Conservation (phyloP, 2,329 filamentous ascomycete genomes). For the Penicillium nordicum region DNA sequence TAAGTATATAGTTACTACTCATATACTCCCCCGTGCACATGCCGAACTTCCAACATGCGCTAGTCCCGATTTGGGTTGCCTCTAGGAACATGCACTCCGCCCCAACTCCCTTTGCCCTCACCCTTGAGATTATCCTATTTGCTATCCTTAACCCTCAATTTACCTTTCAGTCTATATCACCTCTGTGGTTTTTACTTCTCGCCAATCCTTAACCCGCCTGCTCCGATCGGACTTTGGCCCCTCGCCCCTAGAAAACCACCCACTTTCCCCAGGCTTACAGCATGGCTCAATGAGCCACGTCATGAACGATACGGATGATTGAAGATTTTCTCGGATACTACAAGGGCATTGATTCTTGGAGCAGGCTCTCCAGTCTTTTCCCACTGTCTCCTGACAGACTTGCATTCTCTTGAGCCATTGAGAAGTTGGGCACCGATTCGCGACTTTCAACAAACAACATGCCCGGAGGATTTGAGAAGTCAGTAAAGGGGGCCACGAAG, state of each 20-base stretch:
- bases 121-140: slow-evolving; percentile 12
- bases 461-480: slow-evolving; percentile 83
- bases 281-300: slow-evolving; percentile 32
- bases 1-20: not conserved
- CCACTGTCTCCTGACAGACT: not conserved
- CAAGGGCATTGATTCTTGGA: slow-evolving; percentile 16
- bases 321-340: slow-evolving; percentile 20
- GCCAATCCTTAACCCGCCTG: slow-evolving; percentile 3
- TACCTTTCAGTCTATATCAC: not conserved
- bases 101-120: slow-evolving; percentile 13
- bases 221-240: slow-evolving; percentile 8
- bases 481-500: slow-evolving; percentile 97
- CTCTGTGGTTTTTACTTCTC: not conserved
- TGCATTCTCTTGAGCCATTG: not conserved
- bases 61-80: slow-evolving; percentile 20
- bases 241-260: slow-evolving; percentile 4
- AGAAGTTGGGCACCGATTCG: slow-evolving; percentile 4
- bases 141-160: slow-evolving; percentile 16
- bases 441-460: slow-evolving; percentile 18
- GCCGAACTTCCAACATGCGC: slow-evolving; percentile 11
- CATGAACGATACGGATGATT: slow-evolving; percentile 25
- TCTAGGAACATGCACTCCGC: slow-evolving; percentile 16
- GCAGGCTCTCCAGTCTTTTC: slow-evolving; percentile 17
- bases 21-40: not conserved
- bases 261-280: slow-evolving; percentile 17